Base-by-base conservation (phyloP, 2,329 filamentous ascomycete genomes). In the Paraconiothyrium brasiliense region DNA sequence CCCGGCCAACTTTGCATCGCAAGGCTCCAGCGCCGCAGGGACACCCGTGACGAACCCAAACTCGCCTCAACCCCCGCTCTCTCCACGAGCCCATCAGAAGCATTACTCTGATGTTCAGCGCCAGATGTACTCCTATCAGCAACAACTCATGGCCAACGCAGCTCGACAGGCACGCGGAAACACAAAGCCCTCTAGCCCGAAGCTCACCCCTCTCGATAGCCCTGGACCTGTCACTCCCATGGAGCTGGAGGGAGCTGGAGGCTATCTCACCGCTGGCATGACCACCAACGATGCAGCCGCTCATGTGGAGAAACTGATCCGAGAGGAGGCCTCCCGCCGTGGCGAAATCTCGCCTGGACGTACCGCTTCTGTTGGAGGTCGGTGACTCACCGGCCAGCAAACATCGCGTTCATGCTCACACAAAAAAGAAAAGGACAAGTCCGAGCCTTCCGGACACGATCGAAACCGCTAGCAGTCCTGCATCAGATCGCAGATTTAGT, bases 191-290 rank as follows among this genome's bases (percentile, higher is more conserved):
- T 77, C 72, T 27, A 84, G 82, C 69, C 84, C 84, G 35, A 79
- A 81, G 43, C 76, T 86, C 44, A 77, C 77, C 27, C 84, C 84
- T 27, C 70, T 84, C 24, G 83, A 81, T 16, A 85, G 83, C 58
- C 84, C 84, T 2, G 83, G 83, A 43, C 82, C 82, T 7, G 83
- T 85, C 43, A 86, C 84, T 27, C 84, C 84, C n/a, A 70, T 86
- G 50, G 81, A 82, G 65, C 78, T 86, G 35, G 84, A 84, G 68
- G 76, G 74, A 1, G 67, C 69, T 16, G 76, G 80, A n/a, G 73
- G 77, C 57, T 85, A 85, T 64, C 74, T 85, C 32, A 75, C 80
- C n/a, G 81, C 81, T 24, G 82, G 82, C 7, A 74, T 78, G 9
- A 71, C 74, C 34, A 67, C 71, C 22, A 71, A 74, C 34, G 82